Evolutionary conservation across 805 yeast genomes (phyloP).

Genomic region (Pichia cabralensis): DNA sequence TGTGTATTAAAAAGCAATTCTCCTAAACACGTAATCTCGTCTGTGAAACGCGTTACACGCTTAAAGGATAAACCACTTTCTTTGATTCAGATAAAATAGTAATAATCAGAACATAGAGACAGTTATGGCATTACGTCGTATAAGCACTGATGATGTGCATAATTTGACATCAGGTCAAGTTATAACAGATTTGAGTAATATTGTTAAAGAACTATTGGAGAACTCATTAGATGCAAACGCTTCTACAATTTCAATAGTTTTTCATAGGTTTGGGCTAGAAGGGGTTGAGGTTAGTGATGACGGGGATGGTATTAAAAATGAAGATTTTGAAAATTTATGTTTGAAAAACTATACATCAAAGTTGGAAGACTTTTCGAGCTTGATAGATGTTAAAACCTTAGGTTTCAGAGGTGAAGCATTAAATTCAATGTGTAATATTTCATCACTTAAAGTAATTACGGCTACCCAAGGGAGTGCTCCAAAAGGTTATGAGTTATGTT

Average conservation of each 20-base stretch:
- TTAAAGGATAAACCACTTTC: too few relatives aligned
- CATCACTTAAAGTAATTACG: conserved; percentile 40
- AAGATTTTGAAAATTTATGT: conserved; percentile 46
- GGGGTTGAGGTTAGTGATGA: conserved; percentile 59
- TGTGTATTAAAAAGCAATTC: too few relatives aligned
- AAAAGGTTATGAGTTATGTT: conserved; percentile 45
- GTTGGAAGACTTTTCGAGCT: conserved; percentile 43
- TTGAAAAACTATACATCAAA: conserved; percentile 63
- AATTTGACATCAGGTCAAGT: conserved; percentile 90
- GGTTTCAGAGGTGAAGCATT: conserved; percentile 83
- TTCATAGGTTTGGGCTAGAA: conserved; percentile 58
- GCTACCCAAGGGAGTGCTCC: conserved; percentile 41
- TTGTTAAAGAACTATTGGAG: conserved; percentile 79
- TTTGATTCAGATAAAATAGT: too few relatives aligned
- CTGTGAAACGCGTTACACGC: too few relatives aligned
- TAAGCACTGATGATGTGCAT: conserved; percentile 49
- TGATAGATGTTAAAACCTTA: conserved; percentile 39
- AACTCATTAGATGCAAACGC: conserved; percentile 78
- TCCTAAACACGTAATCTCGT: too few relatives aligned
- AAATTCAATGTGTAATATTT: conserved; percentile 54
- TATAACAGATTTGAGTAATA: conserved; percentile 64
- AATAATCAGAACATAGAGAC: too few relatives aligned
- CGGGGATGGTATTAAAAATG: conserved; percentile 50
- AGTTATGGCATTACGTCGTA: conserved; percentile 28
- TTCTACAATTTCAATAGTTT: conserved; percentile 52